phyloP scores from a whole-genome alignment of 345 rosid genomes.

The Rhizophora mangle region DNA sequence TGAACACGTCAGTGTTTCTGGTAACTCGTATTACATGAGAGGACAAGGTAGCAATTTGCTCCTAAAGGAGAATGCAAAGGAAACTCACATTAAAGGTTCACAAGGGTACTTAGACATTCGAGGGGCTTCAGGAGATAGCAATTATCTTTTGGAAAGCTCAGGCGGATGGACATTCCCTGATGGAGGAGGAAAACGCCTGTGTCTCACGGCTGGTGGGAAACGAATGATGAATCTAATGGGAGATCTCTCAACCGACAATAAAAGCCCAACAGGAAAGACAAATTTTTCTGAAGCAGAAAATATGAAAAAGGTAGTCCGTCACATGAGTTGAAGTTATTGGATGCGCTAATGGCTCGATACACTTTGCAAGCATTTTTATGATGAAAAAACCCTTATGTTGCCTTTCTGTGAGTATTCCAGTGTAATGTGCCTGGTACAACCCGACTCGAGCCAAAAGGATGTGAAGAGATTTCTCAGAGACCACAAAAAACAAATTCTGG shows the following conservation, averaged over 20 bases:
- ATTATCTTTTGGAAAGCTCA: constrained; percentile 25
- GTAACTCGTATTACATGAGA: constrained; percentile 29
- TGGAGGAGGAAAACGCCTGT: constrained; percentile 39
- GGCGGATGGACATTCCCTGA: constrained; percentile 74
- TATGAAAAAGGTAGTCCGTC: constrained; percentile 40
- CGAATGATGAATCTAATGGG: constrained; percentile 33
- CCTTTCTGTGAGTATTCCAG: constrained; percentile 17
- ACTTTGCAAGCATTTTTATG: neutral
- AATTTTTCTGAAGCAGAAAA: constrained; percentile 21
- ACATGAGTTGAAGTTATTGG: no score
- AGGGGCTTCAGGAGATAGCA: constrained; percentile 26
- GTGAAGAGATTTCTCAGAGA: constrained; percentile 12
- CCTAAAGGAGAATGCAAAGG: constrained; percentile 23
- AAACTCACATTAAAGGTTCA: constrained; percentile 20
- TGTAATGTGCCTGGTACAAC: constrained; percentile 4
- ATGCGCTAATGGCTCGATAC: neutral
- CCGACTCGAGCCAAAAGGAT: constrained; percentile 10
- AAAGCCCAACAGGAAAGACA: constrained; percentile 20
- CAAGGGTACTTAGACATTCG: constrained; percentile 18
- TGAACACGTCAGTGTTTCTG: constrained; percentile 18
- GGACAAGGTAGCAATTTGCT: constrained; percentile 20
- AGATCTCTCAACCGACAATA: constrained; percentile 19
- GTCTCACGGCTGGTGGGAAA: constrained; percentile 47
- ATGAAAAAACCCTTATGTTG: neutral
- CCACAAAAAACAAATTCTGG: constrained; percentile 4